A percentile compares a stretch with the other conserved stretches of the same genome.
phyloP scores from a whole-genome alignment of 495 filamentous ascomycete genomes.

The Tetracladium marchalianum region DNA sequence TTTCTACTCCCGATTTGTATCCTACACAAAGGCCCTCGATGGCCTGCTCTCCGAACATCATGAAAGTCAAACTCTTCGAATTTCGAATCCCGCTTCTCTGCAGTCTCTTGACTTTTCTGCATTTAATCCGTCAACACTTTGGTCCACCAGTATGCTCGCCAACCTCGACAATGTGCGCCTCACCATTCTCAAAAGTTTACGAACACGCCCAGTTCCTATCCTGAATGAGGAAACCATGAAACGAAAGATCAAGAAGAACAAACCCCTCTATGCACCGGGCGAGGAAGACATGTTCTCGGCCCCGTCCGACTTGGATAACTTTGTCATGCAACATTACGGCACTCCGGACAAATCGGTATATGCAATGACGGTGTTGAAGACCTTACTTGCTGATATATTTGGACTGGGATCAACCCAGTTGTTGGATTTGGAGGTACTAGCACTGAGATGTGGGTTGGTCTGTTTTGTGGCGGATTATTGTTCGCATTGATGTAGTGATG shows the following conservation, averaged over 20 bases:
- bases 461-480: slow-evolving; percentile 4
- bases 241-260: not conserved
- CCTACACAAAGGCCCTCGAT: slow-evolving; percentile 39
- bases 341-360: slow-evolving; percentile 8
- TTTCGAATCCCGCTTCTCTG: slow-evolving; percentile 37
- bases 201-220: not conserved
- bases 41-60: slow-evolving; percentile 39
- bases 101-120: slow-evolving; percentile 22
- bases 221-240: not conserved
- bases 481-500: no score
- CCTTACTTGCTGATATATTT: slow-evolving; percentile 17
- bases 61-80: slow-evolving; percentile 39
- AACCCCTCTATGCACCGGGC: not conserved
- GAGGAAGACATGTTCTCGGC: not conserved
- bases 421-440: slow-evolving; percentile 10
- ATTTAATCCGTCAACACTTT: not conserved
- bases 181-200: not conserved
- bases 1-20: slow-evolving; percentile 50
- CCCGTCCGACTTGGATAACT: slow-evolving; percentile 4
- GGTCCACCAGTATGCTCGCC: not conserved
- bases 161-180: not conserved
- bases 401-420: slow-evolving; percentile 16
- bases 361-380: slow-evolving; percentile 6
- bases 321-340: not conserved
- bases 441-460: slow-evolving; percentile 5